Evolutionary conservation across 2,329 filamentous ascomycete species (phyloP), one percentile per base, ranked within the genome.

Genomic region (Pezicula neosporulosa): DNA sequence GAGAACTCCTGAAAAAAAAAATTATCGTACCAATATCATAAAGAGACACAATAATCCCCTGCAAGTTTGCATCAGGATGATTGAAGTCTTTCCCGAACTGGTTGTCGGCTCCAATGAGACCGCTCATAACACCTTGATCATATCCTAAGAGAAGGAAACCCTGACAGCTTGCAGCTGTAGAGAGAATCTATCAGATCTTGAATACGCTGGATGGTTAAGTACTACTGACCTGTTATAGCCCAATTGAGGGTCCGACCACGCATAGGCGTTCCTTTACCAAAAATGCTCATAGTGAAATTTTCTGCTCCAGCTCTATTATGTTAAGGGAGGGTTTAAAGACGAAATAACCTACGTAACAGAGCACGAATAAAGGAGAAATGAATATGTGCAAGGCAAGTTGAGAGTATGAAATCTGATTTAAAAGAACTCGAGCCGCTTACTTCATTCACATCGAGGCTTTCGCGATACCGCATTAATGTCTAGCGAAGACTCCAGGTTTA

Each of bases 31-130:
- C 66, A 37, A 70, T 69, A 52, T 70, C 64, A 54, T 69, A 70
- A 6, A 69, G 50, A 0, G 65, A 58, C 1, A 61, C 63, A 39
- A 70, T 66, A 12, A 67, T 67, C 18, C 69, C 70, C 51, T 72
- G 67, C 62, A 72, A 67, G 16, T 61, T 65, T 1, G 67, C 59
- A 49, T 68, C 64, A 0, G 70, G 69, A 18, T 66, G 60, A 50
- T 65, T 58, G 58, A 72, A 72, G 35, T 72, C 67, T 9, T 56
- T 59, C 3, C 66, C 68, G 50, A 73, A 74, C 18, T 63, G 61
- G 46, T 73, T 73, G 37, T 73, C 61, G 6, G 71, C 71, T 7
- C 72, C 66, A 39, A 68, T 66, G 27, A 66, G 61, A 28, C 65
- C 63, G 18, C 59, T 56, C 61, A 67, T 67, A 9, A 67, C 67